Conservation (phyloP, 2,329 filamentous ascomycete species). For the Ascochyta viciae-villosae region DNA sequence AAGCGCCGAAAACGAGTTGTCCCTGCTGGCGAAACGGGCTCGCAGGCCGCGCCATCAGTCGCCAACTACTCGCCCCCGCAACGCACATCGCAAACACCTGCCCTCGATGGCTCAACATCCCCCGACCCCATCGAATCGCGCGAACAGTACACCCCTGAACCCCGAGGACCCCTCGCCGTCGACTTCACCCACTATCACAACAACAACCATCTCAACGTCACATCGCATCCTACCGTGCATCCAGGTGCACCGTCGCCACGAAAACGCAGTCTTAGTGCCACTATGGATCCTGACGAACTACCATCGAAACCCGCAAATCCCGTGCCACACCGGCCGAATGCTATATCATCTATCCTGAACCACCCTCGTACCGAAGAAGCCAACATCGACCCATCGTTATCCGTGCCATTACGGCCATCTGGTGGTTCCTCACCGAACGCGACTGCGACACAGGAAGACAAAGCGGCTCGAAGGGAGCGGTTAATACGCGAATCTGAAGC, state of each 20-base stretch:
- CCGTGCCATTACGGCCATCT: conserved; percentile 27
- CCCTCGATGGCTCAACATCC: conserved; percentile 44
- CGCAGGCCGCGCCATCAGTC: conserved; percentile 38
- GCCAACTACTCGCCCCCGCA: conserved; percentile 40
- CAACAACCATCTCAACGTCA: conserved; percentile 19
- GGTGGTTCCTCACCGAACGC: conserved; percentile 30
- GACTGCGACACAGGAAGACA: conserved; percentile 36
- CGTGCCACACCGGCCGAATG: conserved; percentile 41
- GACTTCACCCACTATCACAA: conserved; percentile 47
- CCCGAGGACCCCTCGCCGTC: conserved; percentile 43
- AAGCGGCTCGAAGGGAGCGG: conserved; percentile 37
- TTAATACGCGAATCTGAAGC: conserved; percentile 40
- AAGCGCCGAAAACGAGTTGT: conserved; percentile 95
- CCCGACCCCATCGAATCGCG: conserved; percentile 44
- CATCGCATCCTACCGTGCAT: conserved; percentile 26
- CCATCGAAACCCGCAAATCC: conserved; percentile 26
- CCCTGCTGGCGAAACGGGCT: conserved; percentile 66
- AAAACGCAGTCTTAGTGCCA: conserved; percentile 48
- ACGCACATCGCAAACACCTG: conserved; percentile 37
- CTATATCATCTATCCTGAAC: conserved; percentile 46
- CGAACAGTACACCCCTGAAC: conserved; percentile 37
- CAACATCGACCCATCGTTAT: conserved; percentile 45
- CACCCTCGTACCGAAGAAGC: conserved; percentile 33
- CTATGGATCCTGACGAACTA: conserved; percentile 38
- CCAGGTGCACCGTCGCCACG: conserved; percentile 36